Evolutionary conservation across 768 basidiomycete genomes (phyloP), one percentile per base, ranked within the genome.

Genomic region (Hypsizygus marmoreus): DNA sequence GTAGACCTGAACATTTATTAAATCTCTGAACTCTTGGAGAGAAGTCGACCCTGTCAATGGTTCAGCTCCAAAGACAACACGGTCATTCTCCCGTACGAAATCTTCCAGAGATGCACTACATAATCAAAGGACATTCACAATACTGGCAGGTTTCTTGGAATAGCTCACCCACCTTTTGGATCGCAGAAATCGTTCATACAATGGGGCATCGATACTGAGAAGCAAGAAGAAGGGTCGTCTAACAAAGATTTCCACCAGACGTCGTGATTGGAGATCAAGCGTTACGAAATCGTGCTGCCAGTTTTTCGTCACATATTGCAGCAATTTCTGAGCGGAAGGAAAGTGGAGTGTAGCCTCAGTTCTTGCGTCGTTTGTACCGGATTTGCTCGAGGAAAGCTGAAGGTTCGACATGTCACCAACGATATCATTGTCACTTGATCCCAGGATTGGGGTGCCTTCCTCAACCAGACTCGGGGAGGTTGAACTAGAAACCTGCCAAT

Each of bases 141-240:
- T 2, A 16, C 13, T 1, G 33, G 31, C 24, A 20, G 29, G 20
- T 30, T 33, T n/a, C n/a, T n/a, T n/a, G n/a, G 48, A 20, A 12
- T 6, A 19, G 13, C 14, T 13, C 24, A 65, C 74, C 55, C 56
- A 81, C 80, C 71, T 70, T 50, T 68, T 69, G 31, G 76, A 77
- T 22, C 92, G 79, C 45, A 63, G 59, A 64, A 77, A 97, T 31
- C 95, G 76, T 33, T 78, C 70, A 32, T 81, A 64, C 24, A 95
- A 59, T 0, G 94, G 94, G 0, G 91, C 95, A 51, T 97, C 93
- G 23, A 93, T 76, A 36, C 70, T 78, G 34, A 97, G 68, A 17
- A 98, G 76, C 62, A 97, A 70, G 63, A 97, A 93, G 64, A 93
- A 98, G 0, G 97, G 97, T 13, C 97, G 73, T 58, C 84, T 93